These are phyloP conservation scores for Candida vaughaniae DNA, from an alignment of 805 yeast genomes.

Conservation along the genomic window DNA sequence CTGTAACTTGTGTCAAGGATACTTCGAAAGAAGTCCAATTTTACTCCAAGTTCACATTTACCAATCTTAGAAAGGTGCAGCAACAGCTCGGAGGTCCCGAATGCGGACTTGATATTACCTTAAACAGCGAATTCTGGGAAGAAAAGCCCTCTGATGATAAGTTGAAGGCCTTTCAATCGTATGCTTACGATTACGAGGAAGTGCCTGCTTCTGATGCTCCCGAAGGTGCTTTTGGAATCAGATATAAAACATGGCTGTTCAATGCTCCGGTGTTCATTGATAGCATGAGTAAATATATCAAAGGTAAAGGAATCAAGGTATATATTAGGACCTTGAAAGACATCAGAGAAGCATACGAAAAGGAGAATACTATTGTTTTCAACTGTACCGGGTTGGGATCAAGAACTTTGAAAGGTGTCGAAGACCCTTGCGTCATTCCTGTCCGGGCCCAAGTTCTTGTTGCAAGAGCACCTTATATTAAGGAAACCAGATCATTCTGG, in stretches of 20 bases:
- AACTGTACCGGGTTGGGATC: slow-evolving; percentile 30
- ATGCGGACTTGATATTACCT: slow-evolving; percentile 6
- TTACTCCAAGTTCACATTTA: slow-evolving; percentile 12
- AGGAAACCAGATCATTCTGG: slow-evolving; percentile 21
- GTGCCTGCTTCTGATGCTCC: slow-evolving; percentile 37
- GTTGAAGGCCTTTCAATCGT: slow-evolving; percentile 4
- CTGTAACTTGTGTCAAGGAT: slow-evolving; percentile 28
- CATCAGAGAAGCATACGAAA: slow-evolving; percentile 18
- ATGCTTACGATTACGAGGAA: slow-evolving; percentile 4
- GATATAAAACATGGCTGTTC: slow-evolving; percentile 17
- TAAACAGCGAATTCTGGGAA: slow-evolving; percentile 8
- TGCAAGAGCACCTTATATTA: slow-evolving; percentile 24
- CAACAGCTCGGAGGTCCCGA: slow-evolving; percentile 1
- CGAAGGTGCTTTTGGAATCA: slow-evolving; percentile 55
- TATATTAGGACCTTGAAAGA: slow-evolving; percentile 10
- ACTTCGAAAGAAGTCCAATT: slow-evolving; percentile 4
- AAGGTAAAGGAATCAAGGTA: slow-evolving; percentile 14
- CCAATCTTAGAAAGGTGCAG: slow-evolving; percentile 7
- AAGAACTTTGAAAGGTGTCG: slow-evolving; percentile 17
- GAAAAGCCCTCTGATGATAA: slow-evolving; percentile 3
- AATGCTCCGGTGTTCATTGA: slow-evolving; percentile 19
- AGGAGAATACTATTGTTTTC: slow-evolving; percentile 15
- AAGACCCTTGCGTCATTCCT: slow-evolving; percentile 18
- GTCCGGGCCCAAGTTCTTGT: slow-evolving; percentile 29
- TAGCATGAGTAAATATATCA: slow-evolving; percentile 13